Base-by-base conservation (phyloP, 495 filamentous ascomycete species). In the Peziza echinospora region DNA sequence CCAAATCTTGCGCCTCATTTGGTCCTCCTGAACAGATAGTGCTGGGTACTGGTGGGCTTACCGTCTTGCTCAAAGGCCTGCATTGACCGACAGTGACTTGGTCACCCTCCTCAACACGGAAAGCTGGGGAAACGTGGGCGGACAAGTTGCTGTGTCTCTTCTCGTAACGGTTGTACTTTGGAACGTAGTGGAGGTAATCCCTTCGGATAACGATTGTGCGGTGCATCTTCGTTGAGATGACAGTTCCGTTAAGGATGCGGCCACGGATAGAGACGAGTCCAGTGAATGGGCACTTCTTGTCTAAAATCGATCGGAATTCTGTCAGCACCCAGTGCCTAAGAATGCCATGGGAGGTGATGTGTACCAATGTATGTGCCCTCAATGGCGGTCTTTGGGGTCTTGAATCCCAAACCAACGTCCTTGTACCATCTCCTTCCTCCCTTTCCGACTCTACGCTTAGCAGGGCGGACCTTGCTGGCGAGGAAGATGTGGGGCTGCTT, bases 231-330 rank as follows among this genome's bases (percentile, higher is more conserved):
- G 91, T 99, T 53, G 85, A 93, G 64, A 96, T 82, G 60, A 99
- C 89, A 64, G 82, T 91, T 62, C 89, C 89, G 62, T 87, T 93
- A 54, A 99, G 73, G 79, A 99, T 94, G 86, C 89, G 86, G 65
- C 89, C 89, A 71, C 89, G 89, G 75, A 96, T 94, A 57, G 84
- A 93, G 60, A 96, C 85, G 63, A 82, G 70, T 64, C 91, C 91
- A 54, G 84, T 92, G 78, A 96, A 99, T 58, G 89, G 89, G 78
- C 89, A 99, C 75, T 99, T 99, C 80, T 99, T 94, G 77, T 99
- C 89, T 93, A 65, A 62, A 62, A 34, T 53, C 39, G n/a, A 3
- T n/a, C 8, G n/a, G n/a, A 34, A 34, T n/a, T n/a, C 26, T 8
- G n/a, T 34, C 26, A 34, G 58, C 46, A 48, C 43, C 43, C 23